phyloP scores from a whole-genome alignment of 805 yeast genomes.

The Yamadazyma insecticola region DNA sequence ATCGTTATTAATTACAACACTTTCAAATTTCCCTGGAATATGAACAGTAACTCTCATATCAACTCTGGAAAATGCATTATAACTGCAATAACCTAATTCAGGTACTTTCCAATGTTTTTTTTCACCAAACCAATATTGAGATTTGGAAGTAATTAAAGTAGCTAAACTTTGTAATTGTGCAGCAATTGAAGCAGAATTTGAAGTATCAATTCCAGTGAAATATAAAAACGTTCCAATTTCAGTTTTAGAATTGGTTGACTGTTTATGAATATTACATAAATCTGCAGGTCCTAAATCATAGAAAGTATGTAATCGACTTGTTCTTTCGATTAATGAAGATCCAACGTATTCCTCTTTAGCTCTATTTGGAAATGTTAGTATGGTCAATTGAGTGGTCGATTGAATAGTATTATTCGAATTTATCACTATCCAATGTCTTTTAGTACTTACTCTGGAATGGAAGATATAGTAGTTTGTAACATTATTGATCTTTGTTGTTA shows the following conservation, averaged over 20 bases:
- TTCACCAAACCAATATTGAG: conserved; percentile 80
- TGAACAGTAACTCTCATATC: conserved; percentile 72
- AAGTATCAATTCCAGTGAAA: conserved; percentile 71
- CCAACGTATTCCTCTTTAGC: conserved; percentile 55
- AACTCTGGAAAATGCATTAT: conserved; percentile 55
- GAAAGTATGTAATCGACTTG: conserved; percentile 53
- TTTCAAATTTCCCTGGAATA: conserved; percentile 70
- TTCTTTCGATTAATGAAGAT: conserved; percentile 59
- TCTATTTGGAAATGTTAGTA: conserved; percentile 12
- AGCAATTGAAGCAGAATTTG: conserved; percentile 73
- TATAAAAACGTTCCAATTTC: conserved; percentile 70
- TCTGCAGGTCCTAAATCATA: conserved; percentile 73
- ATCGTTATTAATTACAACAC: conserved; percentile 44
- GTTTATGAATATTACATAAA: conserved; percentile 48
- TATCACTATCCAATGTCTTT: not conserved
- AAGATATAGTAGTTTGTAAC: conserved; percentile 34
- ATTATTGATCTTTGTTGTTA: conserved; percentile 15
- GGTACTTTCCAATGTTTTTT: conserved; percentile 64
- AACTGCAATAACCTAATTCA: conserved; percentile 65
- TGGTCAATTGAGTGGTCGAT: not conserved
- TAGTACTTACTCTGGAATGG: conserved; percentile 30
- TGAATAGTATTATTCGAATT: conserved; percentile 1
- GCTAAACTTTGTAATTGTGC: conserved; percentile 68
- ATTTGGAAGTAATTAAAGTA: conserved; percentile 51
- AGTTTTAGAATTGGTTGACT: conserved; percentile 37